A percentile compares a stretch with the other conserved stretches of the same genome.
Conservation (phyloP, 768 basidiomycete genomes). For the Asterophora lycoperdoides region DNA sequence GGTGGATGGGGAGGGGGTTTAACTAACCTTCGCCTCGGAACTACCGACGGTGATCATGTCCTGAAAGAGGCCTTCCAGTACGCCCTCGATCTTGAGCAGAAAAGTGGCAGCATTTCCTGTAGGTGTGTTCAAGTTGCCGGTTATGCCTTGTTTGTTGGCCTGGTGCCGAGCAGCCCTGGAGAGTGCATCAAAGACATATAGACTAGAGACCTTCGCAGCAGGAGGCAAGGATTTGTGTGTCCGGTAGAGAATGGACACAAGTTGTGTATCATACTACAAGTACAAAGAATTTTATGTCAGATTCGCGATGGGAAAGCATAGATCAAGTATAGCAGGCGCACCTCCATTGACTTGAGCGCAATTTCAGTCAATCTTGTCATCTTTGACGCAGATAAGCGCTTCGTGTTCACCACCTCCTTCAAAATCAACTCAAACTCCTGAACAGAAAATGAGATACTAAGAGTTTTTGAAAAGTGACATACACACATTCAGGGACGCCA, state of each 20-base stretch:
- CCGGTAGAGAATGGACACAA: constrained; percentile 86
- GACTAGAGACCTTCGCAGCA: constrained; percentile 72
- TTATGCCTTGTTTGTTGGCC: constrained; percentile 58
- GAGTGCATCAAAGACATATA: constrained; percentile 93
- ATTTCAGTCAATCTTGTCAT: constrained; percentile 74
- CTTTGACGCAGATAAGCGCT: constrained; percentile 83
- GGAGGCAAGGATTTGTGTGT: constrained; percentile 77
- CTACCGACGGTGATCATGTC: constrained; percentile 70
- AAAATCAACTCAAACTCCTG: constrained; percentile 81
- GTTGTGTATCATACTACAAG: constrained; percentile 74
- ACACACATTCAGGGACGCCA: constrained; percentile 42
- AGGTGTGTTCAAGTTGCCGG: constrained; percentile 49
- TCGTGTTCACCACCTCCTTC: constrained; percentile 77
- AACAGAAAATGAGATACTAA: constrained; percentile 1
- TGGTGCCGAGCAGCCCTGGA: constrained; percentile 75
- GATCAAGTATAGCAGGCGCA: constrained; percentile 31
- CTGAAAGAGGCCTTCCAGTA: constrained; percentile 84
- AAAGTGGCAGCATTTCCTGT: constrained; percentile 79
- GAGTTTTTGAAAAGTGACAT: neutral
- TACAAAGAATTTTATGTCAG: neutral
- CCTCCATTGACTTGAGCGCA: constrained; percentile 74
- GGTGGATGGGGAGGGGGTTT: neutral
- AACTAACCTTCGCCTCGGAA: constrained; percentile 84
- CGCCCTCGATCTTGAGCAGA: constrained; percentile 83
- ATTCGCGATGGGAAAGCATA: too few species aligned